Percentiles rank a stretch among this genome's conserved stretches.
These are phyloP conservation scores for Daldinia vernicosa DNA, from an alignment of 495 filamentous ascomycete genomes.

Conservation along the genomic window DNA sequence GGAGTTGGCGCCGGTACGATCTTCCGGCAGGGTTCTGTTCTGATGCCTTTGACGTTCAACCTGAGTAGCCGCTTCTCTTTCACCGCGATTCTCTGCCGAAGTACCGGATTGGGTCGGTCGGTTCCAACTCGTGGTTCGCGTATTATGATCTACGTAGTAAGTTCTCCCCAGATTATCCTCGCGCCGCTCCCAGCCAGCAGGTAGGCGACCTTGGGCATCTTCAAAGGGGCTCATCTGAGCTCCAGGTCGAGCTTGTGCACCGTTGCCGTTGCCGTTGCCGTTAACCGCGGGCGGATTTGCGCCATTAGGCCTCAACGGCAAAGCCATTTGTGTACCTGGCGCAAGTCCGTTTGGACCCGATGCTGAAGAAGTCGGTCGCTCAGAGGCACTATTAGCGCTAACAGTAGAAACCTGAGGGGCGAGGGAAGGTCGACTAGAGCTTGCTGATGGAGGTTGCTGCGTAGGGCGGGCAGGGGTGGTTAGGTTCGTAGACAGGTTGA, in stretches of 20 bases:
- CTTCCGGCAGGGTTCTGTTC: slow-evolving; percentile 94
- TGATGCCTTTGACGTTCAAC: slow-evolving; percentile 92
- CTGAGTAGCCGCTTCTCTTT: slow-evolving; percentile 87
- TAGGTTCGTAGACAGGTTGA: slow-evolving; percentile 93
- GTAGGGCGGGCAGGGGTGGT: slow-evolving; percentile 49
- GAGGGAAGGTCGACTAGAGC: slow-evolving; percentile 54
- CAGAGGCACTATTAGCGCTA: slow-evolving; percentile 45
- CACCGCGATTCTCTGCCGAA: slow-evolving; percentile 76
- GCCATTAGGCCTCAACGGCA: slow-evolving; percentile 53
- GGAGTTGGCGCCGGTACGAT: slow-evolving; percentile 92
- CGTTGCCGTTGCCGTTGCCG: slow-evolving; percentile 49
- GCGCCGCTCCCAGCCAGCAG: slow-evolving; percentile 93
- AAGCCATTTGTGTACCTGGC: slow-evolving; percentile 41
- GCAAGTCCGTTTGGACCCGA: slow-evolving; percentile 54
- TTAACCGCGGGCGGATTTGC: slow-evolving; percentile 52
- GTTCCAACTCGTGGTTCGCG: slow-evolving; percentile 94
- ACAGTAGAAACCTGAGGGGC: slow-evolving; percentile 52
- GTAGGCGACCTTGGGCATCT: slow-evolving; percentile 90
- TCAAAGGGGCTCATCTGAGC: slow-evolving; percentile 90
- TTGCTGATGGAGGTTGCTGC: slow-evolving; percentile 44
- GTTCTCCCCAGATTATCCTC: slow-evolving; percentile 96
- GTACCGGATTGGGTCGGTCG: slow-evolving; percentile 84
- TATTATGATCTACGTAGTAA: slow-evolving; percentile 99
- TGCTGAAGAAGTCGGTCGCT: slow-evolving; percentile 56
- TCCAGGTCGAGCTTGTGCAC: slow-evolving; percentile 49